These are phyloP conservation scores for Phytophthora cactorum DNA, from an alignment of 352 stramenopile species.

Conservation along the genomic window DNA sequence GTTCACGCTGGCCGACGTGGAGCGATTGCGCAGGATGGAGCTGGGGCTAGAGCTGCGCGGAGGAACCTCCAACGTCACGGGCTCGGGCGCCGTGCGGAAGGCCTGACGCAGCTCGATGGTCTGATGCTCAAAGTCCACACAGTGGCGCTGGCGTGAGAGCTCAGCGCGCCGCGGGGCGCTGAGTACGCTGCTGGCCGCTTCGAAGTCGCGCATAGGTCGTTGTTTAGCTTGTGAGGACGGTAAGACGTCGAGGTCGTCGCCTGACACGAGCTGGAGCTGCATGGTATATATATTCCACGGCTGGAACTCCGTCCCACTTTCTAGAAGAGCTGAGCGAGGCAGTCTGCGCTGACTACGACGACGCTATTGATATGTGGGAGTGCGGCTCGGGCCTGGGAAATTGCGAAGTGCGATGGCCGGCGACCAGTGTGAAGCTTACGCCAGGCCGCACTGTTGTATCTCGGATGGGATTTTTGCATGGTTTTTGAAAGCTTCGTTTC, in stretches of 20 bases:
- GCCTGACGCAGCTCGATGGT: conserved; percentile 56
- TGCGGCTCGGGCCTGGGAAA: conserved; percentile 20
- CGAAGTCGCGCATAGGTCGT: conserved; percentile 45
- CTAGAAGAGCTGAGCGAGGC: background rate
- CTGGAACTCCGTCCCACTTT: conserved; percentile 6
- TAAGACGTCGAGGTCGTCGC: conserved; percentile 23
- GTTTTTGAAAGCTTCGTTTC: conserved; percentile 46
- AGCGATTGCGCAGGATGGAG: conserved; percentile 27
- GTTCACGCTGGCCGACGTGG: conserved; percentile 12
- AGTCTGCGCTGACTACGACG: conserved; percentile 2
- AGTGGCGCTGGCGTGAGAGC: conserved; percentile 53
- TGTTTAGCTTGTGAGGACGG: conserved; percentile 19
- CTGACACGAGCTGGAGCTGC: conserved; percentile 40
- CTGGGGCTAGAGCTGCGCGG: conserved; percentile 25
- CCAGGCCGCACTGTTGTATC: conserved; percentile 39
- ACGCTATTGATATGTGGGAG: background rate
- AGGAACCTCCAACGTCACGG: conserved; percentile 47
- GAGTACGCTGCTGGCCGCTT: conserved; percentile 50
- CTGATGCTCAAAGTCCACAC: conserved; percentile 57
- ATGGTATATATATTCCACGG: conserved; percentile 8
- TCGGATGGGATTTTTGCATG: conserved; percentile 40
- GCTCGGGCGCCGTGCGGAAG: conserved; percentile 62
- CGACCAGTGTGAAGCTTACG: conserved; percentile 34
- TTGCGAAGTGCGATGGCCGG: conserved; percentile 34
- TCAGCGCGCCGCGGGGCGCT: conserved; percentile 49